Evolutionary conservation across 83 land plant genomes (phyloP).

Genomic region (Isoetes engelmannii): DNA sequence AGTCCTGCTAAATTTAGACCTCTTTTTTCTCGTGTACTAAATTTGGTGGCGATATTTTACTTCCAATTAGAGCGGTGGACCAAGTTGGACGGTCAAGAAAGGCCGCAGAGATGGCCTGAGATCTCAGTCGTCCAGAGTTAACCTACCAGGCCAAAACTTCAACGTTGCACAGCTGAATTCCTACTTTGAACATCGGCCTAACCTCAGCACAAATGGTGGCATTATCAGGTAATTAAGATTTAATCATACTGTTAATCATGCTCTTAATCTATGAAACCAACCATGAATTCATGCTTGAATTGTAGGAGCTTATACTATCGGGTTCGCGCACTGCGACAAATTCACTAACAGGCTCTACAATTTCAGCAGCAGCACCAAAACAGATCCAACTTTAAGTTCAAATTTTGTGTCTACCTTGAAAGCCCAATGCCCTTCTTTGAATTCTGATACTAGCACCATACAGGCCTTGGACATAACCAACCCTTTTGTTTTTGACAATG

Average conservation of each 20-base stretch:
- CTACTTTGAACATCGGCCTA: constrained; percentile 24
- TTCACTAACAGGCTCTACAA: constrained; percentile 26
- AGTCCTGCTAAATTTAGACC: constrained; percentile 16
- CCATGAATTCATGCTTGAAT: no score
- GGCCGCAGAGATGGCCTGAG: constrained; percentile 18
- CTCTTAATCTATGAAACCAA: no score
- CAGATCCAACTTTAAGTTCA: constrained; percentile 20
- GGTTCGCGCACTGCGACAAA: constrained; percentile 24
- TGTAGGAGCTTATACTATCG: constrained; percentile 32
- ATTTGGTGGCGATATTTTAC: no score
- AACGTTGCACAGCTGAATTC: constrained; percentile 23
- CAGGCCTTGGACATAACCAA: constrained; percentile 3
- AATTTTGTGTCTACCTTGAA: not conserved
- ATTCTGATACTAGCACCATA: constrained; percentile 4
- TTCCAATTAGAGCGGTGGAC: constrained; percentile 11
- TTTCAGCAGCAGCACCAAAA: not conserved
- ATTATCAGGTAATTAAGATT: constrained; percentile 24
- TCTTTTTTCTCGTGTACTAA: not conserved
- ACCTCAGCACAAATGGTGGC: constrained; percentile 32
- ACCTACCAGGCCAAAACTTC: constrained; percentile 11
- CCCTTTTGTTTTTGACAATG: constrained; percentile 13
- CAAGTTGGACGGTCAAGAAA: constrained; percentile 10
- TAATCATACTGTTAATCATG: no score
- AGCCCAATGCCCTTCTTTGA: constrained; percentile 11
- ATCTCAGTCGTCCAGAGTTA: not conserved